Evolutionary conservation across 2,329 filamentous ascomycete species (phyloP), one percentile per base, ranked within the genome.

Genomic region (Alternaria incomplexa): DNA sequence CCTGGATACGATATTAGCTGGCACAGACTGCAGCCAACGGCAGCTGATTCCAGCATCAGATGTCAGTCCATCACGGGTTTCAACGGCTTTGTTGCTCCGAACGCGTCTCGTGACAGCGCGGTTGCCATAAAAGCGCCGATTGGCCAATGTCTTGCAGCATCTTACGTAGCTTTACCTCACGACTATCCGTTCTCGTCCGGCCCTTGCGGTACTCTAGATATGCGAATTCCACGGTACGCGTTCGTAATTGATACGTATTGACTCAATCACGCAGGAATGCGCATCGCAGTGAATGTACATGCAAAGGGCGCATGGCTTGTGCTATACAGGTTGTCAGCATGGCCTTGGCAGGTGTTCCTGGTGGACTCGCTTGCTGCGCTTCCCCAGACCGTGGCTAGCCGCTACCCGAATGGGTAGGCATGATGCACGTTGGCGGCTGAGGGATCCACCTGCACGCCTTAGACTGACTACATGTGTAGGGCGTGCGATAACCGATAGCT

Each of bases 301-400:
- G 30, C 55, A 62, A 32, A 72, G 66, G 65, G 68, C 67, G 65
- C 58, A 46, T 17, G 57, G 43, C n/a, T 56, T 54, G 53, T 36
- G 47, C 17, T 26, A 26, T 36, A 45, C n/a, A 48, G 26, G n/a
- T 44, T 40, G 56, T 45, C 36, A 22, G 54, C 43, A 61, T 56
- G 25, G 43, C 10, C 61, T 67, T 67, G 66, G 64, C 61, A 28
- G 43, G 46, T 51, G 43, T 46, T 46, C 46, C 44, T 15, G 45
- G 58, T 67, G 67, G 68, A 67, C 56, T 69, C 67, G 69, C 63
- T 67, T 71, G 61, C 47, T 25, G 64, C 45, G 59, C 66, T 72
- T 59, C 69, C 72, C 63, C 60, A 69, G 51, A 73, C 77, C 77
- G 76, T 77, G 55, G 57, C 68, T 78, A 79, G 71, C 77, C 75